Evolutionary conservation across 225 moss, liverwort and hornwort species (phyloP).

Genomic region (Neckera pumila): DNA sequence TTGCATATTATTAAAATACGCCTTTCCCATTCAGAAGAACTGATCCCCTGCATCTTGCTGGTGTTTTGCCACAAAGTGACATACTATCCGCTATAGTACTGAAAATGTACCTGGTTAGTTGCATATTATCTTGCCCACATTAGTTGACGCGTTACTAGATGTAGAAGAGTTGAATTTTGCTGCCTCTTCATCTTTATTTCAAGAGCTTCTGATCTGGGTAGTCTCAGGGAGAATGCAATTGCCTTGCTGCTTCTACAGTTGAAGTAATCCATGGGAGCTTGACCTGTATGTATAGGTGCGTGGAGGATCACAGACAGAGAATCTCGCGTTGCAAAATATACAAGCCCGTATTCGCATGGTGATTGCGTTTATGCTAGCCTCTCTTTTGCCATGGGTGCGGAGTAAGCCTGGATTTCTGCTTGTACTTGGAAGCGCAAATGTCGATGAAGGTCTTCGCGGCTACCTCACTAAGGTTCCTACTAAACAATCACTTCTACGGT

Average conservation of each 20-base stretch:
- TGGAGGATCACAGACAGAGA: slow-evolving; percentile 83
- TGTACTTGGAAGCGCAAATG: slow-evolving; percentile 94
- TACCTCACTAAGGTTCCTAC: slow-evolving; percentile 79
- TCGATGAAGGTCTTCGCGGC: slow-evolving; percentile 93
- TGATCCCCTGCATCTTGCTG: not conserved
- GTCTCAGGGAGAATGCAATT: not conserved
- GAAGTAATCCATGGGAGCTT: not conserved
- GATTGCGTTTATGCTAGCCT: slow-evolving; percentile 88
- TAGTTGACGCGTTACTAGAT: not conserved
- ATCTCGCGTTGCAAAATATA: slow-evolving; percentile 85
- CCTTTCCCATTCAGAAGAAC: not conserved
- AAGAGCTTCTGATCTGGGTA: not conserved
- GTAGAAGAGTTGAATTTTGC: not conserved
- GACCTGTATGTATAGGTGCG: slow-evolving; percentile 40
- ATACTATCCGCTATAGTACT: not conserved
- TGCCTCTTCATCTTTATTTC: not conserved
- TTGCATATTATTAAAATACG: not conserved
- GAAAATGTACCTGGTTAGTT: not conserved
- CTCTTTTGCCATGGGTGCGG: slow-evolving; percentile 87
- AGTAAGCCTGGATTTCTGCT: slow-evolving; percentile 82
- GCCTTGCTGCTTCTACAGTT: not conserved
- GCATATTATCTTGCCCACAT: not conserved
- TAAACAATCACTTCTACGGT: not conserved
- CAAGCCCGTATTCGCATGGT: slow-evolving; percentile 98
- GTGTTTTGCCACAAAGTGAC: not conserved